Conservation (phyloP, 441 rosid species). For the Oxalis stricta region DNA sequence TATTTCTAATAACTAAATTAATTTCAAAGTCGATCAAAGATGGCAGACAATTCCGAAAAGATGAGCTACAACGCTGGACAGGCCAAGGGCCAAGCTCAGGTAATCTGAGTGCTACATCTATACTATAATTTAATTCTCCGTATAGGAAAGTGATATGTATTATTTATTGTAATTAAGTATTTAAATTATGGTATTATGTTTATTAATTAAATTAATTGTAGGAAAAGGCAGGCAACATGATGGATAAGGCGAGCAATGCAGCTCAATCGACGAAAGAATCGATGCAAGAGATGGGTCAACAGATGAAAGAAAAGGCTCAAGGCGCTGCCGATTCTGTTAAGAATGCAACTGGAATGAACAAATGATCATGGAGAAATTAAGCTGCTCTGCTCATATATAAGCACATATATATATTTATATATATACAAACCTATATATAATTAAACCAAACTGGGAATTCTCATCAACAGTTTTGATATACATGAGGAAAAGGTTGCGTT, state of each 20-base stretch:
- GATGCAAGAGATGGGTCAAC: constrained; percentile 43
- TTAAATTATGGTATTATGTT: background rate
- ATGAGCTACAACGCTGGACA: constrained; percentile 47
- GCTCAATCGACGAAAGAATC: constrained; percentile 59
- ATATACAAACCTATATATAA: too few species aligned
- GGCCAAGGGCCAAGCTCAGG: constrained; percentile 66
- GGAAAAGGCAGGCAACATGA: constrained; percentile 46
- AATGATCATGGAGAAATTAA: too few species aligned
- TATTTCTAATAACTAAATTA: too few species aligned
- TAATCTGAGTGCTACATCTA: constrained; percentile 8
- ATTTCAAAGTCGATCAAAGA: constrained; percentile 9
- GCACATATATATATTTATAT: too few species aligned
- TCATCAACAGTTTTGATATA: too few species aligned
- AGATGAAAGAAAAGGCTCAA: constrained; percentile 37
- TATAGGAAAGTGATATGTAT: too few species aligned
- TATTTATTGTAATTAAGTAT: too few species aligned
- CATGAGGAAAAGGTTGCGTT: too few species aligned
- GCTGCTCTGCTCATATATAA: too few species aligned
- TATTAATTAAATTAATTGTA: constrained; percentile 5
- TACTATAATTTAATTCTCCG: too few species aligned
- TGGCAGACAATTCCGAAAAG: constrained; percentile 40
- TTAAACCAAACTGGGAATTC: too few species aligned
- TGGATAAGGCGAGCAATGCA: constrained; percentile 42
- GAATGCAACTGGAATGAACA: constrained; percentile 56
- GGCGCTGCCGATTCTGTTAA: constrained; percentile 53